These are phyloP conservation scores for Pseudopediastrum boryanum DNA, from an alignment of 139 green algal genomes.

Conservation along the genomic window DNA sequence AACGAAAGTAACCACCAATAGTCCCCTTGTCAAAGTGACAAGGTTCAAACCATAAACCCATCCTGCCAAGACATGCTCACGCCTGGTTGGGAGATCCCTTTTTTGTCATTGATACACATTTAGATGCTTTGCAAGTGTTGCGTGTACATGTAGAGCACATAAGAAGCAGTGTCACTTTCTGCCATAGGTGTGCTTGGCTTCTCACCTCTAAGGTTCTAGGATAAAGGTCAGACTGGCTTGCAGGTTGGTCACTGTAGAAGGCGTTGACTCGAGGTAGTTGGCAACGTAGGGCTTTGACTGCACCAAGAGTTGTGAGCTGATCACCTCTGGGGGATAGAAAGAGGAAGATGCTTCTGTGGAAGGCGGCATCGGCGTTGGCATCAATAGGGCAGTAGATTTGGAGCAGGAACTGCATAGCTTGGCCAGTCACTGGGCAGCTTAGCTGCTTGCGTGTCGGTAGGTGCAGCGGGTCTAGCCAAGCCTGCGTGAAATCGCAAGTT, in stretches of 20 bases:
- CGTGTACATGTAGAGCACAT: background rate
- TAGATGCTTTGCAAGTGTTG: background rate
- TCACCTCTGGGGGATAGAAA: constrained; percentile 69
- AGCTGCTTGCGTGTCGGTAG: constrained; percentile 64
- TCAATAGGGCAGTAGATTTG: constrained; percentile 77
- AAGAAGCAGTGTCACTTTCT: background rate
- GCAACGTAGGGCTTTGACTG: constrained; percentile 77
- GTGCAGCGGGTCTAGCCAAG: constrained; percentile 81
- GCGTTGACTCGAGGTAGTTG: constrained; percentile 79
- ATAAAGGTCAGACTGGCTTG: constrained; percentile 39
- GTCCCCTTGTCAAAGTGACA: no score
- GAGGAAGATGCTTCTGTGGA: constrained; percentile 75
- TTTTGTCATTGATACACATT: background rate
- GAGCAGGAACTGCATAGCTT: constrained; percentile 68
- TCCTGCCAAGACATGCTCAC: no score
- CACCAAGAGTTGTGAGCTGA: constrained; percentile 53
- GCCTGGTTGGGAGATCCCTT: background rate
- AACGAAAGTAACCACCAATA: no score
- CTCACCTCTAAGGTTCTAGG: constrained; percentile 44
- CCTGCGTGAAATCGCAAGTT: constrained; percentile 56
- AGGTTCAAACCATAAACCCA: no score
- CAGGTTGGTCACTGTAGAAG: constrained; percentile 73
- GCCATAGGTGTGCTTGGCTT: no score
- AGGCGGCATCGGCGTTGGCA: constrained; percentile 46
- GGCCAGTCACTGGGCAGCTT: constrained; percentile 52